Evolutionary conservation across 768 basidiomycete species (phyloP).

Genomic region (Phlebiopsis flavidoalba): DNA sequence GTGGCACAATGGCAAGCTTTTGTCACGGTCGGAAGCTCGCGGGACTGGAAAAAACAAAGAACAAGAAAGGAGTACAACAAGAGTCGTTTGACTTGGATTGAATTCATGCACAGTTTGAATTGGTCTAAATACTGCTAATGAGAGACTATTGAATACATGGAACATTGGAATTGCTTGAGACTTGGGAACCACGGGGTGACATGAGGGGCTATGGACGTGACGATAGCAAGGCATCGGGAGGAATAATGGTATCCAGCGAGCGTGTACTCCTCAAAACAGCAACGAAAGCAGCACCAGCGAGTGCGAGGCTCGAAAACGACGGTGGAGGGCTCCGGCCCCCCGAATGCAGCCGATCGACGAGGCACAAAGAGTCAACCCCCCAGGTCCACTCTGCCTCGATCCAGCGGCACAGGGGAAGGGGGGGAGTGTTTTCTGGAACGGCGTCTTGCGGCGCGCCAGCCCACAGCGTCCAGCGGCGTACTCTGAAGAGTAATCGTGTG

Average conservation of each 20-base stretch:
- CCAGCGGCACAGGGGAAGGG: background rate
- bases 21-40: background rate
- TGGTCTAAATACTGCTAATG: conserved; percentile 4
- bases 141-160: conserved; percentile 5
- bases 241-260: conserved; percentile 2
- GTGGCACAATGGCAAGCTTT: no score
- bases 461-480: conserved; percentile 33
- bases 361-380: no score
- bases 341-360: conserved; percentile 4
- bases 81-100: background rate
- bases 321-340: background rate
- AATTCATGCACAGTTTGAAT: conserved; percentile 2
- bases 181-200: background rate
- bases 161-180: background rate
- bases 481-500: conserved; percentile 18
- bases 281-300: conserved; percentile 2
- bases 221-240: conserved; percentile 1
- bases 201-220: background rate
- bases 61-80: background rate
- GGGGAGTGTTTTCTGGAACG: background rate
- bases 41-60: background rate
- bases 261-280: background rate
- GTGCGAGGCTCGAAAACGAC: background rate
- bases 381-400: conserved; percentile 11
- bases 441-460: conserved; percentile 26